Evolutionary conservation across 169 alveolate species (phyloP).

Genomic region (Cryptosporidium felis): DNA sequence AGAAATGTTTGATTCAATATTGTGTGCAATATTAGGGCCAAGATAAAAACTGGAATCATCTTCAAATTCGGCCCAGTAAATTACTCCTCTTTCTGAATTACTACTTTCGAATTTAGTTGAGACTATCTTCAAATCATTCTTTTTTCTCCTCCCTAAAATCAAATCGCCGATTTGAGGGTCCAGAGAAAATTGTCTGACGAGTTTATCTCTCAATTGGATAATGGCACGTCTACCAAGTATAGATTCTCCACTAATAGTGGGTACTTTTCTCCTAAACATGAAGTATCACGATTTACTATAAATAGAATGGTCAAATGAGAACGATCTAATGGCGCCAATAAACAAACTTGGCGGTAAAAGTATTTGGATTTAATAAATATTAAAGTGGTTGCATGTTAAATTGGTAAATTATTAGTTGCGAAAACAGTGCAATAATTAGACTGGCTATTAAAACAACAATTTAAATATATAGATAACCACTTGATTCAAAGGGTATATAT

Average conservation of each 20-base stretch:
- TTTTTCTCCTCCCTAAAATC: conserved; percentile 40
- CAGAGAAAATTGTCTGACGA: conserved; percentile 2
- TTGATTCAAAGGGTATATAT: not conserved
- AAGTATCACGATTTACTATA: not conserved
- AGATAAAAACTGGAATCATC: not conserved
- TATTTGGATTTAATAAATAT: too few species aligned
- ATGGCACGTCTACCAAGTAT: conserved; percentile 23
- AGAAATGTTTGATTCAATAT: not conserved
- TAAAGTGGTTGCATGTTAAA: too few species aligned
- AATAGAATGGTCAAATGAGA: too few species aligned
- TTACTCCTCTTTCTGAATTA: conserved; percentile 3
- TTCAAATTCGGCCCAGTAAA: conserved; percentile 19
- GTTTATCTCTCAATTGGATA: conserved; percentile 6
- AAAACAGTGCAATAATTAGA: too few species aligned
- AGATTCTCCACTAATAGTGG: conserved; percentile 30
- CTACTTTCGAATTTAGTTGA: conserved; percentile 13
- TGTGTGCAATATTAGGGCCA: too few species aligned
- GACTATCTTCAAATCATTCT: conserved; percentile 16
- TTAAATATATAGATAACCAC: not conserved
- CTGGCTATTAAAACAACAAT: too few species aligned
- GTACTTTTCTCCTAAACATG: conserved; percentile 27
- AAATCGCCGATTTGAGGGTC: not conserved
- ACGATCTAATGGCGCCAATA: too few species aligned
- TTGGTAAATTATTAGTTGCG: too few species aligned
- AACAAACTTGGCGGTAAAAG: too few species aligned